Percentiles rank a stretch among this genome's conserved stretches.
phyloP scores from a whole-genome alignment of 1,139 yeast species.

The Yamadazyma diddensiae region DNA sequence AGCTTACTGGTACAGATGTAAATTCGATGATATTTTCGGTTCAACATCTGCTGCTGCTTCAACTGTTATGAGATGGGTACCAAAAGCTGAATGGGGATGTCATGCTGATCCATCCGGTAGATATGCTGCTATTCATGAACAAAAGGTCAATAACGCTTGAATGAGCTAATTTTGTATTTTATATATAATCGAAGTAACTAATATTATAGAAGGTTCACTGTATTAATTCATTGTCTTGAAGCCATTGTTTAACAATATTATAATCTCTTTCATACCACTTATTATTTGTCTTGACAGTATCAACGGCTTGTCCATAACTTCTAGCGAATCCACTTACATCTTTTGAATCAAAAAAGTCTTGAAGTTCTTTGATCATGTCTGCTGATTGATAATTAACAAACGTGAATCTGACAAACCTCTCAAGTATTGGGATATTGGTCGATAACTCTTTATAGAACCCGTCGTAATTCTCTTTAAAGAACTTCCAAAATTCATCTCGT shows the following conservation, averaged over 20 bases:
- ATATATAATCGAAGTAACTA: not conserved
- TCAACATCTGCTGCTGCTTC: conserved; percentile 87
- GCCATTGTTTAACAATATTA: conserved; percentile 25
- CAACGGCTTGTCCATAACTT: conserved; percentile 54
- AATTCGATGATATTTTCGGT: conserved; percentile 85
- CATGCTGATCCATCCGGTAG: conserved; percentile 98
- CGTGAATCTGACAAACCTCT: conserved; percentile 57
- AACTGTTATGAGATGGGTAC: conserved; percentile 99
- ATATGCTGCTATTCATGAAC: conserved; percentile 84
- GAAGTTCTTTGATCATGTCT: conserved; percentile 43
- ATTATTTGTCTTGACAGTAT: conserved; percentile 46
- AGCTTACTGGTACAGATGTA: conserved; percentile 98
- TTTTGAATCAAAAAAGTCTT: conserved; percentile 49
- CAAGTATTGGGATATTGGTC: conserved; percentile 59
- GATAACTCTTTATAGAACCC: conserved; percentile 46
- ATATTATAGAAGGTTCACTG: conserved; percentile 2
- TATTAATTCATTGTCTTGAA: conserved; percentile 13
- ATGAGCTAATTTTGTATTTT: conserved; percentile 1
- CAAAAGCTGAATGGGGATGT: conserved; percentile 99
- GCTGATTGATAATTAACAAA: conserved; percentile 45
- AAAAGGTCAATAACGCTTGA: conserved; percentile 32
- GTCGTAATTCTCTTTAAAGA: conserved; percentile 52
- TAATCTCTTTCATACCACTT: conserved; percentile 45
- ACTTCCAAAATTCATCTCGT: conserved; percentile 53
- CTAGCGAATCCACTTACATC: conserved; percentile 62